These are phyloP conservation scores for Cyclotella baltica DNA, from an alignment of 108 stramenopile genomes.

Conservation along the genomic window DNA sequence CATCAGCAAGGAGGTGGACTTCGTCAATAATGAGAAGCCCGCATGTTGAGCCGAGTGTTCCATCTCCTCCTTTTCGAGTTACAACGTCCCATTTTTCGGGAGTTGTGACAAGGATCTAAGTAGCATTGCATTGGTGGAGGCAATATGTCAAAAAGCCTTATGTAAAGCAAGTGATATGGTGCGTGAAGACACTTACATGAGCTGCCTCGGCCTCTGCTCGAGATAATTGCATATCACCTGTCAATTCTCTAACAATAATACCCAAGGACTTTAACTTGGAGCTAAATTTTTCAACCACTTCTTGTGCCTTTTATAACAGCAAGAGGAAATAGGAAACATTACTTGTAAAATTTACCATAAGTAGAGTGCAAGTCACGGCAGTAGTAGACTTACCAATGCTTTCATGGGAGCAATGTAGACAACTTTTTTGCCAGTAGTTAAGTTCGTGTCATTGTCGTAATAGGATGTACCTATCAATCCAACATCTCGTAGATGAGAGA, in stretches of 20 bases:
- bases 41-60: slow-evolving; percentile 90
- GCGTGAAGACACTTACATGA: slow-evolving; percentile 92
- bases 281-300: slow-evolving; percentile 97
- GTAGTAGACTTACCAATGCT: slow-evolving; percentile 66
- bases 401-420: slow-evolving; percentile 99
- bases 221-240: slow-evolving; percentile 99
- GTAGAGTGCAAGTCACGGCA: no score
- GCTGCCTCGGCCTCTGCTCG: slow-evolving; percentile 91
- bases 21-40: slow-evolving; percentile 99
- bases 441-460: slow-evolving; percentile 41
- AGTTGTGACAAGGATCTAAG: slow-evolving; percentile 75
- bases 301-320: slow-evolving; percentile 79
- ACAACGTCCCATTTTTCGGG: slow-evolving; percentile 92
- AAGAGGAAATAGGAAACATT: background rate
- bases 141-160: no score
- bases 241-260: slow-evolving; percentile 93
- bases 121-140: slow-evolving; percentile 6
- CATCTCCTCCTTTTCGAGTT: slow-evolving; percentile 90
- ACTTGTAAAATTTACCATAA: background rate
- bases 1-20: slow-evolving; percentile 96
- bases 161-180: no score
- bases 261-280: slow-evolving; percentile 89
- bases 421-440: slow-evolving; percentile 79
- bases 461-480: slow-evolving; percentile 57
- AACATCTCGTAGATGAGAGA: slow-evolving; percentile 85